Percentiles rank a stretch among this genome's conserved stretches.
phyloP scores from a whole-genome alignment of 495 filamentous ascomycete genomes.

The Aspergillus bridgeri region DNA sequence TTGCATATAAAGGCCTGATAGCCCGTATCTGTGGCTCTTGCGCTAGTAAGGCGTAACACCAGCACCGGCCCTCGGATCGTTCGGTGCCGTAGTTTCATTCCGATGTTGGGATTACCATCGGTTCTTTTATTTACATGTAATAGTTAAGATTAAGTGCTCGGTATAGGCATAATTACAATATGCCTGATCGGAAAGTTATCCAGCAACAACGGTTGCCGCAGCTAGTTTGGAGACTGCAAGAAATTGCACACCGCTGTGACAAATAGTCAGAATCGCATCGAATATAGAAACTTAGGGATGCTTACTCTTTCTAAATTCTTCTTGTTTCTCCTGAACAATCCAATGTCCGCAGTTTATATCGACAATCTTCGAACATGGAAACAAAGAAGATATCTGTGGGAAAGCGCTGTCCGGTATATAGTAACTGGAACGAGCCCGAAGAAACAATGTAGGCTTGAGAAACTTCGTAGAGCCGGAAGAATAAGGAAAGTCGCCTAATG shows the following conservation, averaged over 20 bases:
- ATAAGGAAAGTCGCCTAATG: slow-evolving; percentile 73
- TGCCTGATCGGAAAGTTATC: neutral
- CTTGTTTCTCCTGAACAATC: slow-evolving; percentile 79
- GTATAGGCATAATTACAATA: neutral
- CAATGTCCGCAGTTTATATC: slow-evolving; percentile 83
- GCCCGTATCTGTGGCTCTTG: too few relatives aligned
- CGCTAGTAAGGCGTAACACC: too few relatives aligned
- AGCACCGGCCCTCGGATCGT: too few relatives aligned
- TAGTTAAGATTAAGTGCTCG: neutral
- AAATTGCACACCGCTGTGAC: too few relatives aligned
- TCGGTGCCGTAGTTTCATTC: too few relatives aligned
- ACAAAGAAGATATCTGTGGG: slow-evolving; percentile 73
- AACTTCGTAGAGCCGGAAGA: slow-evolving; percentile 59
- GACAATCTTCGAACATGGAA: slow-evolving; percentile 66
- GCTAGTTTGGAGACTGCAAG: too few relatives aligned
- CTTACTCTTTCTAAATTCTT: slow-evolving; percentile 63
- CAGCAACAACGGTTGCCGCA: too few relatives aligned
- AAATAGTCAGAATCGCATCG: too few relatives aligned
- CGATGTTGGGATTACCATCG: too few relatives aligned
- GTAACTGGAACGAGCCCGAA: slow-evolving; percentile 68
- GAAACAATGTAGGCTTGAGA: slow-evolving; percentile 64
- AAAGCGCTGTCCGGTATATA: slow-evolving; percentile 79
- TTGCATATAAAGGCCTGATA: too few relatives aligned
- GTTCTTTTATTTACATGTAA: too few relatives aligned
- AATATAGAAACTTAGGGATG: too few relatives aligned